Evolutionary conservation across 805 yeast genomes (phyloP).

Genomic region (Clavispora phyllophila): DNA sequence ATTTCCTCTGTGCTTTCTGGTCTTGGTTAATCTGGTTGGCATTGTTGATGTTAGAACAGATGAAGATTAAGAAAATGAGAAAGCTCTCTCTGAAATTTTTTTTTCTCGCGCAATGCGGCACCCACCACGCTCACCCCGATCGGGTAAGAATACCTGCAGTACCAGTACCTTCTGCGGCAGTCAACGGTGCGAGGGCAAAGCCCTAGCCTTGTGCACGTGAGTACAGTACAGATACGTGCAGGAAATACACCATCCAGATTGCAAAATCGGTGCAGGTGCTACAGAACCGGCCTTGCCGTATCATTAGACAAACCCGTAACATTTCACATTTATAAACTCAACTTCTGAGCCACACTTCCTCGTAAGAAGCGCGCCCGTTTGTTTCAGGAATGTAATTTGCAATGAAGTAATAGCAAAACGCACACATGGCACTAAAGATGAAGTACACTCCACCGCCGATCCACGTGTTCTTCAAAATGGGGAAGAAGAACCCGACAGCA

Average conservation of each 20-base stretch:
- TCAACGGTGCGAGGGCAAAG: constrained; percentile 3
- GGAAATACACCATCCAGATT: too few relatives aligned
- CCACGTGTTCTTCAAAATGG: constrained; percentile 50
- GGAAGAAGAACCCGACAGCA: constrained; percentile 74
- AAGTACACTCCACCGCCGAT: constrained; percentile 79
- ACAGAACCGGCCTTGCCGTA: too few relatives aligned
- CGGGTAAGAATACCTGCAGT: constrained; percentile 3
- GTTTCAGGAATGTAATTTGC: constrained; percentile 65
- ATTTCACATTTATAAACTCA: neutral
- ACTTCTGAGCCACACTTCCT: constrained; percentile 56
- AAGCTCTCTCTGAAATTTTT: constrained; percentile 8
- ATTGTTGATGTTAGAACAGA: constrained; percentile 37
- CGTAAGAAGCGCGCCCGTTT: constrained; percentile 55
- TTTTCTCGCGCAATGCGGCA: constrained; percentile 8
- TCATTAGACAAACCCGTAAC: neutral
- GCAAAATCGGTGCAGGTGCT: too few relatives aligned
- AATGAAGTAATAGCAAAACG: constrained; percentile 45
- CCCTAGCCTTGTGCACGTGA: constrained; percentile 15
- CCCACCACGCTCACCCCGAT: constrained; percentile 4
- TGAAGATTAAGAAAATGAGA: constrained; percentile 7
- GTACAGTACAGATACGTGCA: too few relatives aligned
- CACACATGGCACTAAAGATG: constrained; percentile 60
- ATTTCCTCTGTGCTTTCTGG: constrained; percentile 99
- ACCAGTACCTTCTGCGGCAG: neutral
- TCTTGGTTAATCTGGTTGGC: constrained; percentile 99